Percentiles rank a stretch among this genome's conserved stretches.
Evolutionary conservation across 2,329 filamentous ascomycete species (phyloP).

Genomic region (Raffaelea arxii): DNA sequence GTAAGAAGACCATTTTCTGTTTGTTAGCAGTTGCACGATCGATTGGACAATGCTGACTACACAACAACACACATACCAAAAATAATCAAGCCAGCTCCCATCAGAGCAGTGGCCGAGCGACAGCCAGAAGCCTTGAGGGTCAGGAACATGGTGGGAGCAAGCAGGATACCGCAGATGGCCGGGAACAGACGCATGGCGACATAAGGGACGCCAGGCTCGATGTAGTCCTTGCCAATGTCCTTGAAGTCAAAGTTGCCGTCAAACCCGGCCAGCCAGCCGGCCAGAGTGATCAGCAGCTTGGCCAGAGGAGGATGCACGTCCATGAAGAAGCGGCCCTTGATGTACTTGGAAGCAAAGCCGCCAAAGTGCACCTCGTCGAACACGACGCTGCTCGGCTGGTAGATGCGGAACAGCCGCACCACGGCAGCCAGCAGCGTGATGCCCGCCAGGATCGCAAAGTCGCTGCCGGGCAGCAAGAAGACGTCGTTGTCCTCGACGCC

Average conservation of each 20-base stretch:
- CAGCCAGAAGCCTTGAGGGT: slow-evolving; percentile 87
- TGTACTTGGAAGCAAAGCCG: slow-evolving; percentile 97
- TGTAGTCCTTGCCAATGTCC: slow-evolving; percentile 97
- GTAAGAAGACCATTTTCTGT: slow-evolving; percentile 91
- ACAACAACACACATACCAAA: slow-evolving; percentile 58
- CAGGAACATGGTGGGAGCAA: slow-evolving; percentile 88
- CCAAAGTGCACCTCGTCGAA: slow-evolving; percentile 99
- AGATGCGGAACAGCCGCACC: slow-evolving; percentile 90
- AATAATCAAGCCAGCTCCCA: slow-evolving; percentile 80
- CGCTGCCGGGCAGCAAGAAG: slow-evolving; percentile 71
- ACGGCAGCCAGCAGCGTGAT: slow-evolving; percentile 67
- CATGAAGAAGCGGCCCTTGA: slow-evolving; percentile 99
- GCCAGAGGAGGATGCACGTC: slow-evolving; percentile 97
- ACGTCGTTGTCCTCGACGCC: slow-evolving; percentile 86
- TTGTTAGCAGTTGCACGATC: not conserved
- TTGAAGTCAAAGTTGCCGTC: slow-evolving; percentile 97
- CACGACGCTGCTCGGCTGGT: slow-evolving; percentile 90
- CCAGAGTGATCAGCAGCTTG: slow-evolving; percentile 91
- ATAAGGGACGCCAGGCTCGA: slow-evolving; percentile 90
- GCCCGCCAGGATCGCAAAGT: slow-evolving; percentile 67
- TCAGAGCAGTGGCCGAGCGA: slow-evolving; percentile 70
- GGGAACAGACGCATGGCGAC: slow-evolving; percentile 95
- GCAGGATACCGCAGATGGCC: slow-evolving; percentile 76
- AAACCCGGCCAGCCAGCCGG: slow-evolving; percentile 91
- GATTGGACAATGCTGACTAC: not conserved